Evolutionary conservation across 306 rosid genomes (phyloP).

Genomic region (Cicer pinnatifidum): DNA sequence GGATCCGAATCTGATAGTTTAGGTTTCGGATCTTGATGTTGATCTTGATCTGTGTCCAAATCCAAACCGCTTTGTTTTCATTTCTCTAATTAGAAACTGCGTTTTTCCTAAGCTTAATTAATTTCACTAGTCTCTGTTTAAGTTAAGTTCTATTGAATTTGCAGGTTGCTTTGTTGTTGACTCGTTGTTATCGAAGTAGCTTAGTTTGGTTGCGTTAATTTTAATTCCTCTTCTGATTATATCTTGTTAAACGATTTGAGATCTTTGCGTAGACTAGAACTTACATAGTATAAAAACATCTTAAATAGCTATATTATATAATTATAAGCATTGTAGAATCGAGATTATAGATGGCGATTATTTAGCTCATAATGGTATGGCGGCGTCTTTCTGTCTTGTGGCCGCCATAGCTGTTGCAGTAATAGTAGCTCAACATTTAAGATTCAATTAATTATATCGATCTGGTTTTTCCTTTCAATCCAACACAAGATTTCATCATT

Average conservation of each 20-base stretch:
- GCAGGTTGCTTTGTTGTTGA: no score
- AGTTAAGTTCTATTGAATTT: no score
- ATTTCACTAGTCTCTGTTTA: not conserved
- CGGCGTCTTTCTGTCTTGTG: not conserved
- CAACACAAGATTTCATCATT: no score
- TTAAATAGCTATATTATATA: no score
- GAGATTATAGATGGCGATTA: not conserved
- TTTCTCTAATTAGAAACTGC: constrained; percentile 21
- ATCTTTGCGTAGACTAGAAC: not conserved
- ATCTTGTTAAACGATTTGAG: not conserved
- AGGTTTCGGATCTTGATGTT: constrained; percentile 11
- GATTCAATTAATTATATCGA: not conserved
- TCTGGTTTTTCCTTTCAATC: not conserved
- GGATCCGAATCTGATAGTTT: constrained; percentile 11
- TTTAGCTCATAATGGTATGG: not conserved
- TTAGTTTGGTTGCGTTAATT: no score
- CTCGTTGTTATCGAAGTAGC: no score
- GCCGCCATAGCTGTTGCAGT: not conserved
- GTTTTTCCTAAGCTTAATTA: not conserved
- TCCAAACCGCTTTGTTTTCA: constrained; percentile 36
- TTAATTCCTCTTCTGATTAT: not conserved
- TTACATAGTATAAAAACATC: no score
- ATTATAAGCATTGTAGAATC: no score
- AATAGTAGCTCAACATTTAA: not conserved
- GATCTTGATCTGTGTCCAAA: not conserved